These are phyloP conservation scores for Bacidia rubella DNA, from an alignment of 495 filamentous ascomycete genomes.

Conservation along the genomic window DNA sequence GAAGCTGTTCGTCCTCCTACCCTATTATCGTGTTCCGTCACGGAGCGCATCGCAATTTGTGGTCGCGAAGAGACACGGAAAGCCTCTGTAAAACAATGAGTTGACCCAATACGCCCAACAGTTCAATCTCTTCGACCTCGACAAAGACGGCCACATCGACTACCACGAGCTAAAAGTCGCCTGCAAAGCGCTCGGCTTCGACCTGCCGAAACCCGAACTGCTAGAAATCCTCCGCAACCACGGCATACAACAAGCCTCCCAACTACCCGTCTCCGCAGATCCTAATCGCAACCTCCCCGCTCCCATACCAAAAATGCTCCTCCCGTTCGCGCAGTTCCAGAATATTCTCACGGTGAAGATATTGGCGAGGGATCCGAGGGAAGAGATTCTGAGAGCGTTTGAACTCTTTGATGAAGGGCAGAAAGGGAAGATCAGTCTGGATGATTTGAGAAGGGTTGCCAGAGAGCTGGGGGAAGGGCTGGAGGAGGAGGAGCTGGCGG, in stretches of 20 bases:
- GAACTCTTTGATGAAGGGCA: conserved; percentile 68
- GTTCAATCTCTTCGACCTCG: conserved; percentile 95
- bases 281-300: conserved; percentile 19
- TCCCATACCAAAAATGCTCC: conserved; percentile 39
- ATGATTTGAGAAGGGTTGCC: conserved; percentile 76
- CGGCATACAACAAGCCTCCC: conserved; percentile 40
- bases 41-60: conserved; percentile 6
- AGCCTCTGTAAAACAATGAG: not conserved
- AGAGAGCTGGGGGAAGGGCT: conserved; percentile 81
- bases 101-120: conserved; percentile 21
- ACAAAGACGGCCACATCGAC: conserved; percentile 86
- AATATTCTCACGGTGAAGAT: conserved; percentile 69
- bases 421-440: conserved; percentile 75
- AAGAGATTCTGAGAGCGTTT: conserved; percentile 87
- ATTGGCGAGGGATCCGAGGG: conserved; percentile 64
- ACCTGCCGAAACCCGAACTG: conserved; percentile 70
- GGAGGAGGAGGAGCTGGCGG: conserved; percentile 79
- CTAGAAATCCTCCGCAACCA: conserved; percentile 59
- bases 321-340: conserved; percentile 62
- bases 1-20: conserved; percentile 55
- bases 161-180: conserved; percentile 98
- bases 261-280: conserved; percentile 4
- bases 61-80: not conserved
- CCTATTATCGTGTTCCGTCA: not conserved
- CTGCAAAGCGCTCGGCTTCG: conserved; percentile 91